Conservation (phyloP, 2,329 filamentous ascomycete species). For the Plectosphaerella plurivora region DNA sequence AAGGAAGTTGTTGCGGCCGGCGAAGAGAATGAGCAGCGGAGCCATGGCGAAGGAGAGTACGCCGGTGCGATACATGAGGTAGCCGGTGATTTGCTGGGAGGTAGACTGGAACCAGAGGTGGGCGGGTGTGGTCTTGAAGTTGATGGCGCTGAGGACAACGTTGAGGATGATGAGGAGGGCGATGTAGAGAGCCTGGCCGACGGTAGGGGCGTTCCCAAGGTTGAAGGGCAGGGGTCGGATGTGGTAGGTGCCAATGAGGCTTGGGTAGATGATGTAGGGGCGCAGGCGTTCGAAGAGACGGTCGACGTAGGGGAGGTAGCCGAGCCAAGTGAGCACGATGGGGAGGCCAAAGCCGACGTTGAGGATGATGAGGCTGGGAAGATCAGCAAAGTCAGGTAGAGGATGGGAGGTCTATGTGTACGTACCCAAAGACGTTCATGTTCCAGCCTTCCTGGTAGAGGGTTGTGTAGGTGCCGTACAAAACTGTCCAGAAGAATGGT, state of each 20-base stretch:
- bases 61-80: conserved; percentile 28
- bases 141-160: conserved; percentile 18
- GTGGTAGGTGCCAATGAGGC: conserved; percentile 22
- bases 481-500: neutral
- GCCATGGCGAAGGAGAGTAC: conserved; percentile 25
- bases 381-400: neutral
- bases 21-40: conserved; percentile 30
- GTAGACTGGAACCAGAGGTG: conserved; percentile 16
- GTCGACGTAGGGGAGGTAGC: neutral
- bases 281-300: conserved; percentile 14
- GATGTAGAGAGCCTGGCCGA: conserved; percentile 30
- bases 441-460: neutral
- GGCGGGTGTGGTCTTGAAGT: conserved; percentile 14
- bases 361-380: conserved; percentile 1
- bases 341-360: neutral
- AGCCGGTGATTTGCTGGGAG: conserved; percentile 18
- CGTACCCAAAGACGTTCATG: neutral
- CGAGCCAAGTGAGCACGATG: neutral
- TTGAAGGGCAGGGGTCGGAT: conserved; percentile 25
- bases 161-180: conserved; percentile 22
- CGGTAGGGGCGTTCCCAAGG: conserved; percentile 29
- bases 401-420: neutral
- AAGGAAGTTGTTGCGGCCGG: conserved; percentile 35
- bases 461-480: neutral
- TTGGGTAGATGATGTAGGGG: conserved; percentile 26